These are phyloP conservation scores for Chalciporus pseudorubinellus DNA, from an alignment of 768 basidiomycete genomes.

Conservation along the genomic window DNA sequence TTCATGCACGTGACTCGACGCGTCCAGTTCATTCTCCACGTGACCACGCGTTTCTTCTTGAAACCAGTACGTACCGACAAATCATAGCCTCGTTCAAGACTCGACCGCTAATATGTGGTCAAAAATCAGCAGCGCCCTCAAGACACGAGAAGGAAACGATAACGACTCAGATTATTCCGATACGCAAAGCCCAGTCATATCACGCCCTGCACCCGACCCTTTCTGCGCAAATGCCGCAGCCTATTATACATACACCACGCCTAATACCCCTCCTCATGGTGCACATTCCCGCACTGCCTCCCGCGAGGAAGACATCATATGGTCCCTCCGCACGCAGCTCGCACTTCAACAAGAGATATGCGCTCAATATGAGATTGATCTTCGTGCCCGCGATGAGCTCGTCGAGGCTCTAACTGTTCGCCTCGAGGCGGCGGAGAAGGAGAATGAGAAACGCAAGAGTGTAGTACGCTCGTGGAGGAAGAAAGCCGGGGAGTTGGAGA, in stretches of 20 bases:
- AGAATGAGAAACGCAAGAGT: constrained; percentile 56
- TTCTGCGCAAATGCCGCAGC: constrained; percentile 72
- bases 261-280: constrained; percentile 57
- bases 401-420: constrained; percentile 58
- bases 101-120: constrained; percentile 50
- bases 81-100: not conserved
- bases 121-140: constrained; percentile 57
- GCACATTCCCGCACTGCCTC: constrained; percentile 59
- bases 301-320: constrained; percentile 68
- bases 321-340: constrained; percentile 72
- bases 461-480: constrained; percentile 67
- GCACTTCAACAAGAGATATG: constrained; percentile 73
- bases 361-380: constrained; percentile 73
- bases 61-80: not conserved
- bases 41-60: constrained; percentile 15
- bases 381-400: constrained; percentile 70
- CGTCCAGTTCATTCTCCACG: constrained; percentile 30
- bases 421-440: constrained; percentile 54
- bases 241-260: constrained; percentile 74
- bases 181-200: constrained; percentile 26
- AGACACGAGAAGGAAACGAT: constrained; percentile 33
- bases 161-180: constrained; percentile 19
- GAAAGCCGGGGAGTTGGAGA: constrained; percentile 73
- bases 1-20: constrained; percentile 24
- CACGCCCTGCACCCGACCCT: constrained; percentile 59